phyloP scores from a whole-genome alignment of 371 early-diverging fungal genomes.

The Blakeslea trispora region DNA sequence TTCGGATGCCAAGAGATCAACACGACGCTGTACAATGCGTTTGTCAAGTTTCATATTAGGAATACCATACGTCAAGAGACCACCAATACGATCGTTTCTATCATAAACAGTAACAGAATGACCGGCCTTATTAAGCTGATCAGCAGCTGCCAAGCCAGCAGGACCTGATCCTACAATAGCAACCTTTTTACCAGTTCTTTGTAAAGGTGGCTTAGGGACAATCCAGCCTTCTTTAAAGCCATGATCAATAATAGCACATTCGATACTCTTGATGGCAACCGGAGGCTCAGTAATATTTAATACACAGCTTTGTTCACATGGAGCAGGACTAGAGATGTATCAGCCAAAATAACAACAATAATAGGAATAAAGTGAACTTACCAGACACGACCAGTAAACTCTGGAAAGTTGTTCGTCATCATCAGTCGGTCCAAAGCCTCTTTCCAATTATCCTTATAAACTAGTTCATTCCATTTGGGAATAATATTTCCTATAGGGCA shows the following conservation, averaged over 20 bases:
- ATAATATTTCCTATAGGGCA: conserved; percentile 98
- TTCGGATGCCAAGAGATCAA: conserved; percentile 90
- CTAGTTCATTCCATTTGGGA: conserved; percentile 97
- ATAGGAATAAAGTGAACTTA: conserved; percentile 12
- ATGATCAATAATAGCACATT: conserved; percentile 94
- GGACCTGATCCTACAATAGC: conserved; percentile 96
- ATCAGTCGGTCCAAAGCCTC: conserved; percentile 90
- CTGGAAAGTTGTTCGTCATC: conserved; percentile 98
- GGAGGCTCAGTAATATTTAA: conserved; percentile 91
- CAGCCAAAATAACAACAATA: background rate
- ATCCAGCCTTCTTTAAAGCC: conserved; percentile 97
- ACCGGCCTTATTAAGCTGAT: conserved; percentile 96
- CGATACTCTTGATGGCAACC: conserved; percentile 96
- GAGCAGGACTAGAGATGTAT: conserved; percentile 70
- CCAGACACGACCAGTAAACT: conserved; percentile 70
- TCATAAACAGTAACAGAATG: conserved; percentile 94
- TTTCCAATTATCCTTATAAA: conserved; percentile 92
- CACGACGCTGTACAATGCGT: conserved; percentile 87
- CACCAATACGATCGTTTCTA: conserved; percentile 94
- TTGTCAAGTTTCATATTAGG: conserved; percentile 99
- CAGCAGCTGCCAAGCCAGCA: conserved; percentile 95
- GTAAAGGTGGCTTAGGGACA: conserved; percentile 73
- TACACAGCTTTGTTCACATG: conserved; percentile 88
- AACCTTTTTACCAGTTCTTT: conserved; percentile 82
- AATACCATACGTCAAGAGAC: conserved; percentile 96